A percentile compares a stretch with the other conserved stretches of the same genome.
phyloP scores from a whole-genome alignment of 1,284 basidiomycete genomes.

The Ceratobasidium sp. region DNA sequence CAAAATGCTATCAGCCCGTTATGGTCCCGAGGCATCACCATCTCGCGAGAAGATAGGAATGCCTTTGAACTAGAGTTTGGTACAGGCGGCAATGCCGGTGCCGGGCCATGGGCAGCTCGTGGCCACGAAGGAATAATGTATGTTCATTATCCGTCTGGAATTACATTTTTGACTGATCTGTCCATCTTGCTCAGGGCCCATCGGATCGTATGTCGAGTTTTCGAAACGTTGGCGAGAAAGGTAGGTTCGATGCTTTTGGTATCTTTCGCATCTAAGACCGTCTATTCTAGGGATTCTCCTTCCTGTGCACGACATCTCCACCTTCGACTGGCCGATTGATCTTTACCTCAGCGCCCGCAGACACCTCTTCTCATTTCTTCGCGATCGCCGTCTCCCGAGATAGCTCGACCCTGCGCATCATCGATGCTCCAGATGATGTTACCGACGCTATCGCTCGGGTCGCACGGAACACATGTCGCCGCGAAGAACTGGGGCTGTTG shows the following conservation, averaged over 20 bases:
- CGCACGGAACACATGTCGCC: conserved; percentile 30
- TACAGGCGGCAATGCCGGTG: conserved; percentile 16
- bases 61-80: conserved; percentile 33
- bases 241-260: conserved; percentile 13
- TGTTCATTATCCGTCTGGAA: background rate
- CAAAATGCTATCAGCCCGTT: conserved; percentile 29
- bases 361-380: conserved; percentile 30
- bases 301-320: conserved; percentile 36
- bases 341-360: conserved; percentile 33
- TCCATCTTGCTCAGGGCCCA: conserved; percentile 28
- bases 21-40: conserved; percentile 30
- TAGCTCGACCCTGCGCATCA: conserved; percentile 36
- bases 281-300: conserved; percentile 32
- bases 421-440: conserved; percentile 34
- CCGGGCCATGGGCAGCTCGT: conserved; percentile 36
- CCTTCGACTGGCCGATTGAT: conserved; percentile 31
- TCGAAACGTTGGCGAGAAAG: conserved; percentile 34
- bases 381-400: conserved; percentile 36
- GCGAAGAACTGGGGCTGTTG: conserved; percentile 32
- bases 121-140: conserved; percentile 31
- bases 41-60: conserved; percentile 31
- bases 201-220: conserved; percentile 30
- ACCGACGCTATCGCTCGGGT: conserved; percentile 36
- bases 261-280: conserved; percentile 4
- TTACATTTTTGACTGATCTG: conserved; percentile 14